These are phyloP conservation scores for Yarrowia sp. DNA, from an alignment of 805 yeast genomes.

Conservation along the genomic window DNA sequence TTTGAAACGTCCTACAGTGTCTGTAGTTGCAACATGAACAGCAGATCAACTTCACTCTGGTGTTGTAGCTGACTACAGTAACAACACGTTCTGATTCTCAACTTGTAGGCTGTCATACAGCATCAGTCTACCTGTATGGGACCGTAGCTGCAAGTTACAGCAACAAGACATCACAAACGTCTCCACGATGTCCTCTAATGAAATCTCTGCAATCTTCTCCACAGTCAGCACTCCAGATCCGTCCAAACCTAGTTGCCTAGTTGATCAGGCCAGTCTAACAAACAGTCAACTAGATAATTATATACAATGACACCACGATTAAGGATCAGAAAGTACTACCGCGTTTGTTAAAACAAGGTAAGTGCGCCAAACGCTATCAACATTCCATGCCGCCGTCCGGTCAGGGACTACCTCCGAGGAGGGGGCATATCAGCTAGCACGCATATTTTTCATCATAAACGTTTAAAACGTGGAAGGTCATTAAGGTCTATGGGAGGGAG, in stretches of 20 bases:
- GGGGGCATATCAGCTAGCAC: conserved; percentile 34
- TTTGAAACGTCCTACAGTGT: too few relatives aligned
- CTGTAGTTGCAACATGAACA: too few relatives aligned
- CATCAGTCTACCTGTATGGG: too few relatives aligned
- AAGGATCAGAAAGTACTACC: conserved; percentile 34
- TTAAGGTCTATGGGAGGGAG: conserved; percentile 30
- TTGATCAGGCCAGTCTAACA: not conserved
- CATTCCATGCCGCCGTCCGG: conserved; percentile 37
- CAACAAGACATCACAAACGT: too few relatives aligned
- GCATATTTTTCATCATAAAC: conserved; percentile 38
- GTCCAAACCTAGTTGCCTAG: not conserved
- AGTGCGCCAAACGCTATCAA: conserved; percentile 36
- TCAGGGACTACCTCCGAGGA: conserved; percentile 34
- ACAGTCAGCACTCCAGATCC: too few relatives aligned
- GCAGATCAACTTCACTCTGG: too few relatives aligned
- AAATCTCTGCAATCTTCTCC: too few relatives aligned
- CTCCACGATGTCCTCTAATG: too few relatives aligned
- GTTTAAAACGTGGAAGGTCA: conserved; percentile 40
- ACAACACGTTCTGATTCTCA: too few relatives aligned
- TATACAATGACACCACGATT: not conserved
- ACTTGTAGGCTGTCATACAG: too few relatives aligned
- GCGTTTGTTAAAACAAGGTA: conserved; percentile 38
- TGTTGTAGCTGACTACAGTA: too few relatives aligned
- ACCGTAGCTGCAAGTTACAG: too few relatives aligned
- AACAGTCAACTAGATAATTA: not conserved